Evolutionary conservation across 768 basidiomycete genomes (phyloP), one percentile per base, ranked within the genome.

Genomic region (Suillus clintonianus): DNA sequence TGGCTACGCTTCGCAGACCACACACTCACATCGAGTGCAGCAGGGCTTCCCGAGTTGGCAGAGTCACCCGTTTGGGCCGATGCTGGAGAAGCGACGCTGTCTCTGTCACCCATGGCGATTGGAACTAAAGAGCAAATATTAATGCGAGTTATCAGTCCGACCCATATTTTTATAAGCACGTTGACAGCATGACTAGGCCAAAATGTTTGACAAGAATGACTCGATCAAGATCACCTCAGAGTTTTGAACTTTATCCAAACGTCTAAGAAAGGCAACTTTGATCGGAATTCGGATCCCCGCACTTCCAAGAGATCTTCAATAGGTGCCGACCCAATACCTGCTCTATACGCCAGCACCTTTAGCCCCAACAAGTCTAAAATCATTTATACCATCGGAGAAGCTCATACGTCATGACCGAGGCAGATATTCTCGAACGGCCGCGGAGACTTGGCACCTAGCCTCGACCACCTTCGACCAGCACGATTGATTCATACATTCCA

Each of bases 21-120:
- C 5, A 53, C 58, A 71, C 71, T 64, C 48, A 73, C 71, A 37
- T 74, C 66, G 5, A 73, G 69, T 39, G 15, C 37, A 39, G 55
- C 55, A 39, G 15, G 55, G 5, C 37, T 57, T 41, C 15, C 24
- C 15, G 22, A 22, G 15, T 24, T 24, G 37, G 36, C 30, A 55
- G 36, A 56, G 36, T 24, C 36, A 17, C 22, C 22, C 22, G 37
- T 27, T 17, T 39, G 54, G 54, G 14, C 36, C 8, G 54, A 13
- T 4, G 11, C 32, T 5, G 2, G 22, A 56, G 34, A 37, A 22
- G 19, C 15, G 4, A 34, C 17, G 37, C 55, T 57, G 24, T 17
- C 17, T 24, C 3, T 27, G 37, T 57, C 15, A 19, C 55, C 55
- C 55, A 57, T 57, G 5, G 11, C 17, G 24, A 56, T 32, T 32